Base-by-base conservation (phyloP, 2,329 filamentous ascomycete genomes). In the Phoma sp. region DNA sequence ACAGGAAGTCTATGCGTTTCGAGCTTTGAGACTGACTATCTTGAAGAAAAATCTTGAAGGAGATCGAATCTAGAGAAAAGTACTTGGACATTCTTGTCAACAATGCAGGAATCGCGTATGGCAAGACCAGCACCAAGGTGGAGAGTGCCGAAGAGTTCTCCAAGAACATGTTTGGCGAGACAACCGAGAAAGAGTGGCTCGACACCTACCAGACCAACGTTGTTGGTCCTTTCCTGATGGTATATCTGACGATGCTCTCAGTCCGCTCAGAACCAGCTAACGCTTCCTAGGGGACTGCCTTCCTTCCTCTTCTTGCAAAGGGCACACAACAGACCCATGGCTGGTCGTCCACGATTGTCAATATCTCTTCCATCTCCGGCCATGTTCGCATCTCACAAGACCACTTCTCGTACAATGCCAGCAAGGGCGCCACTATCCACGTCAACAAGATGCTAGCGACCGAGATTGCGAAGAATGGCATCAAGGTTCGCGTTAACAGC, bases 401-500 rank as follows among this genome's bases (percentile, higher is more conserved):
- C 50, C 79, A 80, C 61, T 78, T 79, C 54, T 74, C 74, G 35
- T 81, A 81, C 73, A 81, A 84, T 55, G 74, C 80, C 5, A 77
- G 72, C 63, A 83, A 83, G 63, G 80, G 77, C 17, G 81, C 81
- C 1, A 70, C 78, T 7, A 80, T 84, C 40, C 84, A 86, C 57
- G 72, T 86, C 12, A 85, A 80, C 24, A 80, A 80, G 61, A 78
- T 85, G 76, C 75, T 86, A 8, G 81, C 83, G 0, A 77, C 77
- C 9, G 81, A 84, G 52, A 78, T 86, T 25, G 77, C 80, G n/a
- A 77, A 79, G 36, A 76, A 77, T 29, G 77, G 75, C 4, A 72
- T 85, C 44, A 83, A 84, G 69, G 80, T 86, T 46, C 73, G 84
- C 13, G 77, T 86, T 58, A 86, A 87, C 69, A 78, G 74, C 41